Evolutionary conservation across 1,284 basidiomycete genomes (phyloP).

Genomic region (Rhodotorula sp.): DNA sequence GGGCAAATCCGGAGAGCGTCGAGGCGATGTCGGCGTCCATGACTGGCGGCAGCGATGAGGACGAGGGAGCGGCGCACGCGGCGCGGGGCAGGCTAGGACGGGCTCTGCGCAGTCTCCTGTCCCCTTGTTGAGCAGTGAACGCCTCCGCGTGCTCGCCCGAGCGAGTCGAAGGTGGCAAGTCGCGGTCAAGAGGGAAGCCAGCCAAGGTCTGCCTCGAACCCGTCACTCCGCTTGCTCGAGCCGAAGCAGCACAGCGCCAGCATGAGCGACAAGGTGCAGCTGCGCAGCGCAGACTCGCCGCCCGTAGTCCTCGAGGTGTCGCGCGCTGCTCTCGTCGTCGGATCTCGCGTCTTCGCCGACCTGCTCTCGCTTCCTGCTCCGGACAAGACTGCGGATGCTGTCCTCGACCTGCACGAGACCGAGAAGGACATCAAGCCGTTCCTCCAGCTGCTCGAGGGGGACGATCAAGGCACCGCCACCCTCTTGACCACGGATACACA

Average conservation of each 20-base stretch:
- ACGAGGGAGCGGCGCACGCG: not conserved
- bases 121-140: no score
- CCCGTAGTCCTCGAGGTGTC: not conserved
- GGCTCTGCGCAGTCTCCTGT: no score
- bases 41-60: not conserved
- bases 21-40: conserved; percentile 39
- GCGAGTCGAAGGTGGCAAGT: no score
- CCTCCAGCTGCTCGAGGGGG: not conserved
- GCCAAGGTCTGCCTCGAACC: no score
- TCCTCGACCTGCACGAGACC: not conserved
- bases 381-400: not conserved
- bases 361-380: not conserved
- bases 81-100: no score
- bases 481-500: not conserved
- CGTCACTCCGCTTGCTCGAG: no score
- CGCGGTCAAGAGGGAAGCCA: no score
- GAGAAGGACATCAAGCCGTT: not conserved
- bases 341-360: conserved; percentile 7
- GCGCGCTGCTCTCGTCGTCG: conserved; percentile 5
- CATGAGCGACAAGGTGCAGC: not conserved
- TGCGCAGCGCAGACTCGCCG: conserved; percentile 6
- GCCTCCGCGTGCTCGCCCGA: no score
- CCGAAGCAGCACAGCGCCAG: no score
- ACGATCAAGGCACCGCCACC: not conserved
- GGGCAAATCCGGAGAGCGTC: conserved; percentile 48